Evolutionary conservation across 345 rosid genomes (phyloP).

Genomic region (Gossypium herbaceum): DNA sequence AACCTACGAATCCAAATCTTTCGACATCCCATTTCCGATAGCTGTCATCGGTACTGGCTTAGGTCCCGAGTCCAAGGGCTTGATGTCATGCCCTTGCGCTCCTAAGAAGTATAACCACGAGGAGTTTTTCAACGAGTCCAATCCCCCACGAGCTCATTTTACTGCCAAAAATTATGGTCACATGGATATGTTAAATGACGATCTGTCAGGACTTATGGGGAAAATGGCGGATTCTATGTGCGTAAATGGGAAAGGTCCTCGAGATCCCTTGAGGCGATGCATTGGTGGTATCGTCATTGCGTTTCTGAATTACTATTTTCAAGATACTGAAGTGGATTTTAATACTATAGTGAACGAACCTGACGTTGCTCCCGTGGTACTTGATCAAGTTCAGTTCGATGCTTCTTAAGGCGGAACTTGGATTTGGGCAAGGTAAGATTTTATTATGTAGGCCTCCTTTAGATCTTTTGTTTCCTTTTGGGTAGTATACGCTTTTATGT

Average conservation of each 20-base stretch:
- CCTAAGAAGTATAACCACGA: slow-evolving; percentile 28
- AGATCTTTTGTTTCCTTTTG: neutral
- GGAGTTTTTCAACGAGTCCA: slow-evolving; percentile 32
- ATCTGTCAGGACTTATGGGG: slow-evolving; percentile 5
- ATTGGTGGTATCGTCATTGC: slow-evolving; percentile 40
- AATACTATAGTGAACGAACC: slow-evolving; percentile 19
- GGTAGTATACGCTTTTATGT: too few species aligned
- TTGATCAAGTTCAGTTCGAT: slow-evolving; percentile 13
- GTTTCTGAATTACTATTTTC: slow-evolving; percentile 25
- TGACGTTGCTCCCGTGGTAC: slow-evolving; percentile 25
- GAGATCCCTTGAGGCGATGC: slow-evolving; percentile 31
- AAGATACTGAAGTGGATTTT: slow-evolving; percentile 18
- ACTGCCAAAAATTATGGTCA: slow-evolving; percentile 36
- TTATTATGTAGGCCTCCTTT: neutral
- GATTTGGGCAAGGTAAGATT: neutral
- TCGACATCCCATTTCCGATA: slow-evolving; percentile 27
- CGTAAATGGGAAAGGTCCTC: slow-evolving; percentile 17
- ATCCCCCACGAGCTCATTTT: slow-evolving; percentile 32
- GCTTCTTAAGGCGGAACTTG: neutral
- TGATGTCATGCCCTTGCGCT: slow-evolving; percentile 20
- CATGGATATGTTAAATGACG: slow-evolving; percentile 39
- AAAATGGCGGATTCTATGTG: neutral
- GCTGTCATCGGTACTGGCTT: slow-evolving; percentile 34
- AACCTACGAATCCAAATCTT: slow-evolving; percentile 7
- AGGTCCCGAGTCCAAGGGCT: slow-evolving; percentile 9